phyloP scores from a whole-genome alignment of 2,329 filamentous ascomycete genomes.

The Aspergillus texensis region DNA sequence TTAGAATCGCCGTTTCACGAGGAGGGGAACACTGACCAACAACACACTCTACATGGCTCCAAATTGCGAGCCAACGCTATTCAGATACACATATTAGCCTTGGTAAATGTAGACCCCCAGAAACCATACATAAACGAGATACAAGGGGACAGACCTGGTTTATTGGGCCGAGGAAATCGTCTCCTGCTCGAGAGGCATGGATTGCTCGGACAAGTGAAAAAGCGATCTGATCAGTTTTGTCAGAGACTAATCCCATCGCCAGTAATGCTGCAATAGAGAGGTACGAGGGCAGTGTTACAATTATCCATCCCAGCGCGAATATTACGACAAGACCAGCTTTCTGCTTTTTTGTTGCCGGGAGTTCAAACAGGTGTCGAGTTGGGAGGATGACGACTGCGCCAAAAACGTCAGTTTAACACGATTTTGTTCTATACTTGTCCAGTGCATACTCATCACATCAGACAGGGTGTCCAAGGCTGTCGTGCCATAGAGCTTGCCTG shows the following conservation, averaged over 20 bases:
- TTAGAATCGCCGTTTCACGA: neutral
- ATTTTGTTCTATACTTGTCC: too few species aligned
- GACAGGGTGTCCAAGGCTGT: neutral
- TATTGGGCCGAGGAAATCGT: neutral
- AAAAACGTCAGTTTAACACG: neutral
- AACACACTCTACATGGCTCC: neutral
- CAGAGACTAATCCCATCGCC: neutral
- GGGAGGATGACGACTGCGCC: neutral
- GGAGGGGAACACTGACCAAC: neutral
- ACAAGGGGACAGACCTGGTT: neutral
- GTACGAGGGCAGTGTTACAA: neutral
- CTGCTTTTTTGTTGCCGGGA: neutral
- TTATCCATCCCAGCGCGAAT: neutral
- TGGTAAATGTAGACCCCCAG: neutral
- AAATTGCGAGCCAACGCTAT: neutral
- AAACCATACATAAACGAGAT: too few species aligned
- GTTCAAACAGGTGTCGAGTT: neutral
- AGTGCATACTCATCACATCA: neutral
- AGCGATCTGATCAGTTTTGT: neutral
- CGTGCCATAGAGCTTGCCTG: neutral
- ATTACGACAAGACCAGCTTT: neutral
- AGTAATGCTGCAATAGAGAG: neutral
- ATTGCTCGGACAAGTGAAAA: neutral
- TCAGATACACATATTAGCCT: neutral
- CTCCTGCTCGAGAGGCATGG: neutral